Conservation (phyloP, 2,329 filamentous ascomycete species). For the Hymenotorrendiella dingleyae region DNA sequence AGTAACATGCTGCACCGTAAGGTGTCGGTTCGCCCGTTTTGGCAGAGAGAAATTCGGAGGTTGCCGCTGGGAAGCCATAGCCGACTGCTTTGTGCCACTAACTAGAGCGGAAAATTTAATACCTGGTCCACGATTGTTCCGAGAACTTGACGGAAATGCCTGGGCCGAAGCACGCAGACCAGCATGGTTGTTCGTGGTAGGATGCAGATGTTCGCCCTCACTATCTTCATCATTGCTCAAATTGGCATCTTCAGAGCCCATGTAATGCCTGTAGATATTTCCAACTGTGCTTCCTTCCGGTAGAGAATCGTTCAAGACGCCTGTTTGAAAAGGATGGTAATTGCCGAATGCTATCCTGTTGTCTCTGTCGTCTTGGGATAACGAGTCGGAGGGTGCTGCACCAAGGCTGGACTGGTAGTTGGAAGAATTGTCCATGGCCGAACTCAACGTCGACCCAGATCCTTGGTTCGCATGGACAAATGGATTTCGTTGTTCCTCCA, state of each 20-base stretch:
- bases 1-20: not conserved
- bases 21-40: constrained; percentile 1
- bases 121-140: not conserved
- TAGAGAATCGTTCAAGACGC: constrained; percentile 2
- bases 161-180: not conserved
- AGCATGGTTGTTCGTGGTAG: not conserved
- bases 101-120: no score
- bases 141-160: constrained; percentile 7
- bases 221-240: constrained; percentile 4
- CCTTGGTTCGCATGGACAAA: no score
- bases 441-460: no score
- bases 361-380: constrained; percentile 1
- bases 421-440: constrained; percentile 5
- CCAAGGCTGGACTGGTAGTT: constrained; percentile 6
- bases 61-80: not conserved
- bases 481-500: no score
- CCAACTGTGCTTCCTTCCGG: constrained; percentile 26
- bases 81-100: not conserved
- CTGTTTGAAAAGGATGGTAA: not conserved
- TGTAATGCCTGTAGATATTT: constrained; percentile 25
- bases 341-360: not conserved
- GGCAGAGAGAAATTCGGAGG: not conserved
- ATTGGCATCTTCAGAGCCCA: constrained; percentile 8
- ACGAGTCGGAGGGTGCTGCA: constrained; percentile 5
- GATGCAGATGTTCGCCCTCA: constrained; percentile 1